Conservation (phyloP, 163 green algal genomes). For the Chloromonas sp. region DNA sequence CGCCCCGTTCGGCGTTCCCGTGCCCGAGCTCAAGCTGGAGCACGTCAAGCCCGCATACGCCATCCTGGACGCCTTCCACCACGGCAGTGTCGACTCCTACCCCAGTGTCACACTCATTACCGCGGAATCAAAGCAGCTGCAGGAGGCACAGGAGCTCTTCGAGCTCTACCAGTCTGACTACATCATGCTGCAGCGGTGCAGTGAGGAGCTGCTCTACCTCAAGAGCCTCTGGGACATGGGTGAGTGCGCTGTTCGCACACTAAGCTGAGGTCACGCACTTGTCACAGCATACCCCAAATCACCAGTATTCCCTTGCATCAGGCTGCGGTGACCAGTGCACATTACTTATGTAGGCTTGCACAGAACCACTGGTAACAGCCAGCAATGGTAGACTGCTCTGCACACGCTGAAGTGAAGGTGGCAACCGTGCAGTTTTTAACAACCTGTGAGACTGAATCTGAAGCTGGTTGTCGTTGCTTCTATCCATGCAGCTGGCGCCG, state of each 20-base stretch:
- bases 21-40: conserved; percentile 53
- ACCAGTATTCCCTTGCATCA: no score
- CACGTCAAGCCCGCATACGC: conserved; percentile 45
- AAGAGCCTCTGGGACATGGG: conserved; percentile 76
- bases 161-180: conserved; percentile 67
- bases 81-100: conserved; percentile 51
- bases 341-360: no score
- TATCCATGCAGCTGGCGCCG: conserved; percentile 26
- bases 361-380: no score
- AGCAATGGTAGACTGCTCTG: no score
- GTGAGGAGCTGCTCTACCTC: conserved; percentile 83
- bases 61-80: conserved; percentile 76
- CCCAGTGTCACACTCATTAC: conserved; percentile 60
- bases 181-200: conserved; percentile 59
- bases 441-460: no score
- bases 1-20: conserved; percentile 58
- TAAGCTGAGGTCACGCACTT: no score
- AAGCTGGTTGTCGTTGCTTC: neutral
- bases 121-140: conserved; percentile 66
- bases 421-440: no score
- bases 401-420: no score
- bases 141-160: conserved; percentile 79
- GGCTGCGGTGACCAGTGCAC: no score
- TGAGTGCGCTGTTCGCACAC: neutral
- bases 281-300: no score